These are phyloP conservation scores for Pichia sp. DNA, from an alignment of 1,139 yeast genomes.

Conservation along the genomic window DNA sequence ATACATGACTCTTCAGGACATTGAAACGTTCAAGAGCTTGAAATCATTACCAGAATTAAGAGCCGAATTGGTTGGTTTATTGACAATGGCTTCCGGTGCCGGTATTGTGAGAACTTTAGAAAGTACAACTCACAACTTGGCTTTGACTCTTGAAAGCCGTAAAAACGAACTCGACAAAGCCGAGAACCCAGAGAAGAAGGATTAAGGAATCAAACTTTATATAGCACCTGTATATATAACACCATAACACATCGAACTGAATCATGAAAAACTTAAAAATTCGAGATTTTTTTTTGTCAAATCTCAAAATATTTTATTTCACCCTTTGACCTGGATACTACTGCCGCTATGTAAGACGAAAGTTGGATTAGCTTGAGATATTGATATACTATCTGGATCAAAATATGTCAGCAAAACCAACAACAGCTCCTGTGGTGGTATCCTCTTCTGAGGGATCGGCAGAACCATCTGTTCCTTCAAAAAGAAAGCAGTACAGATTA, in stretches of 20 bases:
- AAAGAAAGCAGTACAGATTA: slow-evolving; percentile 31
- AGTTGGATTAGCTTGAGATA: too few species aligned
- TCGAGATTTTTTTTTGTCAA: background rate
- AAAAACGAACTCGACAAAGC: slow-evolving; percentile 28
- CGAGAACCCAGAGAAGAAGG: slow-evolving; percentile 14
- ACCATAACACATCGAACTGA: background rate
- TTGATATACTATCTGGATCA: too few species aligned
- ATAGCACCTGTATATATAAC: slow-evolving; percentile 1
- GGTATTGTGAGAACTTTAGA: slow-evolving; percentile 82
- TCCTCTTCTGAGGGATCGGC: background rate
- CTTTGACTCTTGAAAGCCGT: slow-evolving; percentile 54
- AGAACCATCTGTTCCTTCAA: slow-evolving; percentile 18
- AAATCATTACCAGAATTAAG: slow-evolving; percentile 72
- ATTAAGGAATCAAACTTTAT: background rate
- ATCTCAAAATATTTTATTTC: background rate
- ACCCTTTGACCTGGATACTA: background rate
- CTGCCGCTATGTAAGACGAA: too few species aligned
- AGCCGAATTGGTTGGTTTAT: slow-evolving; percentile 78
- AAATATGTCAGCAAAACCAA: background rate
- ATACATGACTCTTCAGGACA: slow-evolving; percentile 48
- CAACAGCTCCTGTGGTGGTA: background rate
- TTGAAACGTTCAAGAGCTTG: slow-evolving; percentile 64
- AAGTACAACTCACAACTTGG: slow-evolving; percentile 59
- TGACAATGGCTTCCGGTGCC: slow-evolving; percentile 82
- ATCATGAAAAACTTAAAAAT: background rate